Base-by-base conservation (phyloP, 768 basidiomycete species). In the Collybia mongolica region DNA sequence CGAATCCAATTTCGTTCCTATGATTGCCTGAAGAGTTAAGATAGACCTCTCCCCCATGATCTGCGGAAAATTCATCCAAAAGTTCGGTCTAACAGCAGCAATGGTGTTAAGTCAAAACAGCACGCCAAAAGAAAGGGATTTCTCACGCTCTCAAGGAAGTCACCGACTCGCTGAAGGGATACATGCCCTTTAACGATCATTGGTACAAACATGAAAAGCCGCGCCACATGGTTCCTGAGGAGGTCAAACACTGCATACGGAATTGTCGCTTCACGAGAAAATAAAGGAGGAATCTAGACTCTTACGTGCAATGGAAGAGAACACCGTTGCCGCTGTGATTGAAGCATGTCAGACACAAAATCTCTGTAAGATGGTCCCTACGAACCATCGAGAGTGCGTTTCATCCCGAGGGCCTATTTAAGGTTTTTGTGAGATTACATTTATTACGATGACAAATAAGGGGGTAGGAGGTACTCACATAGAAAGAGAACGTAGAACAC, bases 401-500 rank as follows among this genome's bases (percentile, higher is more conserved):
- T 50, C 55, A 56, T 56, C 14, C 39, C 51, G 2, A 56, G 24
- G 1, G 55, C 51, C 55, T 56, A 18, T 36, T 5, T 18, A 35
- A n/a, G 7, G 22, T 49, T 6, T 15, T 28, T 24, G 5, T 46
- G 38, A 7, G 19, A 4, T 28, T n/a, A 8, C 19, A 17, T 39
- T 18, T 1, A 9, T 6, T 12, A 15, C 6, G 9, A 20, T n/a
- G n/a, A n/a, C n/a, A n/a, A n/a, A n/a, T n/a, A n/a, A n/a, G n/a
- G n/a, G n/a, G n/a, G 18, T 26, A 6, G 8, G 24, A 14, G 9
- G 23, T 41, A 48, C 55, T 40, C 14, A 53, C 69, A 80, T 76
- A 54, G 72, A 76, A 7, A 68, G 72, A 60, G 76, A 78, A 88
- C 0, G 84, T 83, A 11, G 77, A 71, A 32, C 83, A 59, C 86